These are phyloP conservation scores for Chalciporus pseudorubinellus DNA, from an alignment of 768 basidiomycete species.

Conservation along the genomic window DNA sequence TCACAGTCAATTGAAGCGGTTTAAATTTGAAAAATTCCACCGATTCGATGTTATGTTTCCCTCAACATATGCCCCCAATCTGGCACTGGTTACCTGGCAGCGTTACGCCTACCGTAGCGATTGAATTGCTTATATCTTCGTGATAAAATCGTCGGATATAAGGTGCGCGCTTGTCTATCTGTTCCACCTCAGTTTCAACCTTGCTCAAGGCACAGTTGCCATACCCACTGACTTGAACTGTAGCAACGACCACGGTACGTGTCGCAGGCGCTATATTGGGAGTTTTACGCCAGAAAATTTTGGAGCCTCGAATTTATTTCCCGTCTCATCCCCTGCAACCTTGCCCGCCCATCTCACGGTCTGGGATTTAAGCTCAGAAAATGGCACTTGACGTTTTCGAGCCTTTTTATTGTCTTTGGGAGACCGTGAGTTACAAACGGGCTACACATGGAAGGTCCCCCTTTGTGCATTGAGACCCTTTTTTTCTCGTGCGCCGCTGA, in stretches of 20 bases:
- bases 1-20: neutral
- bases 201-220: conserved; percentile 13
- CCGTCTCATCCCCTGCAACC: neutral
- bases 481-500: conserved; percentile 7
- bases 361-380: conserved; percentile 14
- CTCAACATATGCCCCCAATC: neutral
- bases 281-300: conserved; percentile 1
- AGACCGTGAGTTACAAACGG: neutral
- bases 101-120: conserved; percentile 18
- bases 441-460: neutral
- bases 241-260: conserved; percentile 11
- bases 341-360: conserved; percentile 10
- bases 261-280: conserved; percentile 4
- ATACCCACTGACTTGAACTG: neutral
- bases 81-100: conserved; percentile 13
- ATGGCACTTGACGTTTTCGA: neutral
- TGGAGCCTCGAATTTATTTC: neutral
- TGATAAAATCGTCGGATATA: conserved; percentile 21
- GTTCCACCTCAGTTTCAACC: conserved; percentile 16
- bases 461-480: conserved; percentile 2
- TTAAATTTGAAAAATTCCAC: neutral
- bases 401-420: neutral
- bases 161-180: conserved; percentile 21
- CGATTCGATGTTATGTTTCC: neutral
- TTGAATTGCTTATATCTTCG: conserved; percentile 25